Evolutionary conservation across 306 rosid species (phyloP), one percentile per base, ranked within the genome.

Genomic region (Vigna hirtella): DNA sequence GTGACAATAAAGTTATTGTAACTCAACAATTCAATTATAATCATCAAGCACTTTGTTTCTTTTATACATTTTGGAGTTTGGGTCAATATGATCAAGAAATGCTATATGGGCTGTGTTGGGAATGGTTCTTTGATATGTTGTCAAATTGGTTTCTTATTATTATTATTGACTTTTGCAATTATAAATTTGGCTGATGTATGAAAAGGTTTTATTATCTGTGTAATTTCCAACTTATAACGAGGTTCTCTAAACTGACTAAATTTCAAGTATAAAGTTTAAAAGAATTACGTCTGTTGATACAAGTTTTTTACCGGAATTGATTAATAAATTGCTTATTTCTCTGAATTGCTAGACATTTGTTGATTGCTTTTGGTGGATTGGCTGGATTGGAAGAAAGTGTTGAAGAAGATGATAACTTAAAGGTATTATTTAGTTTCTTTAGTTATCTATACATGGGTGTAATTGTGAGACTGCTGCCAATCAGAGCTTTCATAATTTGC

Each of bases 381-480:
- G 98, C 98, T 80, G 98, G 98, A 66, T 88, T 95, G 86, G 98
- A 95, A 86, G 98, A 95, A 89, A 79, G 97, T 83, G 80, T 91
- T 17, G 99, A 95, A 84, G 99, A 95, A 90, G 99, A 95, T 72
- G 75, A 76, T 70, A 81, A 76, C 75, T 81, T 89, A 24, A 91
- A 93, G 96, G 98, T 93, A 88, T 55, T 15, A 26, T 49, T 14
- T 51, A 56, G 17, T 77, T 68, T 24, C 45, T 26, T 3, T 67
- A 49, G 7, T 65, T 49, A 49, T 52, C 73, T 68, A 20, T 55
- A 20, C 12, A 26, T 57, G 70, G 17, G 51, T 72, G 24, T 38
- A 40, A 43, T 17, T 47, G 45, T 77, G 30, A 65, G 69, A 79
- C 77, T 47, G 49, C 72, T 78, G 43, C 72, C 70, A 34, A 43